phyloP scores from a whole-genome alignment of 1,284 basidiomycete species.

The Malassezia dermatis region DNA sequence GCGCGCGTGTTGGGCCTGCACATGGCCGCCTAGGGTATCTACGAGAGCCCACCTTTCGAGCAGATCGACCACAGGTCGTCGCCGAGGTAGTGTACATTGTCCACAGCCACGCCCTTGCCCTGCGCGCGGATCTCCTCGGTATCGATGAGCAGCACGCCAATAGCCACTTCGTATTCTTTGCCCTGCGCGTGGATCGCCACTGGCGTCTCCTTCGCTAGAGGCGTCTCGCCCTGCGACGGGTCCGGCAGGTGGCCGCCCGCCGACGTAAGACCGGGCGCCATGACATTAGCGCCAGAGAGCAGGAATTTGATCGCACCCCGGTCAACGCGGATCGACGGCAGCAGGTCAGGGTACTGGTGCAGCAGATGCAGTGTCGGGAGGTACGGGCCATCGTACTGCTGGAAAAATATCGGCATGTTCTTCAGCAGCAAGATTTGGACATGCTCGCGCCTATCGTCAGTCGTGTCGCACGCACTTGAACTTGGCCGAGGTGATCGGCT shows the following conservation, averaged over 20 bases:
- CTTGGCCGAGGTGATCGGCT: conserved; percentile 79
- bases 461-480: conserved; percentile 57
- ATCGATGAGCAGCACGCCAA: conserved; percentile 71
- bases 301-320: conserved; percentile 96
- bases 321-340: conserved; percentile 82
- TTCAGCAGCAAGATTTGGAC: conserved; percentile 82
- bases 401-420: conserved; percentile 81
- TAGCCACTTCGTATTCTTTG: conserved; percentile 82
- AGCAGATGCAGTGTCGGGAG: conserved; percentile 76
- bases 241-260: conserved; percentile 78
- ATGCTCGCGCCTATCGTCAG: conserved; percentile 68
- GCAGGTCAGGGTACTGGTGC: conserved; percentile 77
- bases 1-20: conserved; percentile 34
- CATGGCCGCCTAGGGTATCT: conserved; percentile 12
- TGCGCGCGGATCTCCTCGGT: conserved; percentile 80
- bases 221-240: conserved; percentile 52
- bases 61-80: conserved; percentile 45
- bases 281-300: conserved; percentile 57
- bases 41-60: conserved; percentile 10
- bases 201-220: conserved; percentile 60
- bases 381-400: conserved; percentile 89
- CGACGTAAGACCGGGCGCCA: conserved; percentile 77
- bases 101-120: conserved; percentile 84
- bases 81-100: conserved; percentile 72
- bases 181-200: conserved; percentile 89